A percentile compares a stretch with the other conserved stretches of the same genome.
Conservation (phyloP, 2,329 filamentous ascomycete genomes). For the Biscogniauxia mediterranea region DNA sequence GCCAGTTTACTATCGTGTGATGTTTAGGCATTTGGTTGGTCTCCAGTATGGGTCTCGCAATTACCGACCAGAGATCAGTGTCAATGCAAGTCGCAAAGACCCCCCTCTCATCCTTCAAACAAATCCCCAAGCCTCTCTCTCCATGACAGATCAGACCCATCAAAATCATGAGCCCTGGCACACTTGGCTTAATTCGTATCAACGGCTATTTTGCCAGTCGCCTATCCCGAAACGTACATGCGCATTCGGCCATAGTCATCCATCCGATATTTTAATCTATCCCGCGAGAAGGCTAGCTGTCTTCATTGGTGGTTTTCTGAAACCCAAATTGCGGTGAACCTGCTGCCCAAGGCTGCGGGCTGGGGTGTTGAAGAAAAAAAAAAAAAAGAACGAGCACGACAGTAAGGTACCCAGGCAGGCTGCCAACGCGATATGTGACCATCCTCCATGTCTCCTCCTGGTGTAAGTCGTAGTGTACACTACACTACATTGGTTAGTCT, state of each 20-base stretch:
- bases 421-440: not conserved
- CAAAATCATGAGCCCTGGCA: not conserved
- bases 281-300: not conserved
- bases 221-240: constrained; percentile 3
- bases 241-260: not conserved
- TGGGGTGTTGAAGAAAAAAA: not conserved
- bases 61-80: not conserved
- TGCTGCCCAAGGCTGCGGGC: not conserved
- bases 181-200: not conserved
- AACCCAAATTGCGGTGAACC: not conserved
- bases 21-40: not conserved
- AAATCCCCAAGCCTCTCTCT: not conserved
- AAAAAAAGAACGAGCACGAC: not conserved
- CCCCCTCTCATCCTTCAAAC: not conserved
- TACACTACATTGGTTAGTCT: not conserved
- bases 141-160: not conserved
- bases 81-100: not conserved
- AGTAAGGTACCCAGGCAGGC: not conserved
- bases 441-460: not conserved
- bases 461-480: too few species aligned
- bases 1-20: not conserved
- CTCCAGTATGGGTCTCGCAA: not conserved
- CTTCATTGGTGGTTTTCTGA: constrained; percentile 1
- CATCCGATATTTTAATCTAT: not conserved
- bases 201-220: not conserved